Conservation (phyloP, 176 grass and related monocot genomes). For the Triticum aestivum region DNA sequence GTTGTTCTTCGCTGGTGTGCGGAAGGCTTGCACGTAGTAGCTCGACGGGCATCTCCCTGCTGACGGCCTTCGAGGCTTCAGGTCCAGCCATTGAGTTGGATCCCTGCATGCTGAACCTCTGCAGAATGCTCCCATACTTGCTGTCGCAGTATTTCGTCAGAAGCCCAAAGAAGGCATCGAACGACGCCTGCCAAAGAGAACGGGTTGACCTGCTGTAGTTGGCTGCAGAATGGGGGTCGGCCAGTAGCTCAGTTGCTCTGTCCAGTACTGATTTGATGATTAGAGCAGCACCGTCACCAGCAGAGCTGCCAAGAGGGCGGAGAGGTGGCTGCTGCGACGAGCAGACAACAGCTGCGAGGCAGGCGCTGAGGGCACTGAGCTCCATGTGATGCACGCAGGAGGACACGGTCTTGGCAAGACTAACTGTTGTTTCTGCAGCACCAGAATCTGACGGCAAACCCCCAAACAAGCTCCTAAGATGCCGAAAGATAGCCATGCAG, state of each 20-base stretch:
- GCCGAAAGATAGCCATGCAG: conserved; percentile 88
- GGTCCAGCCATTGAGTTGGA: conserved; percentile 38
- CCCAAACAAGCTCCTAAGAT: conserved; percentile 85
- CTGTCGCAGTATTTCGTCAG: conserved; percentile 81
- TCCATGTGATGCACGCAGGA: conserved; percentile 78
- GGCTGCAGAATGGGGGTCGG: conserved; percentile 65
- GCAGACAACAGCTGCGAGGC: conserved; percentile 91
- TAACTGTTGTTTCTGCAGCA: conserved; percentile 63
- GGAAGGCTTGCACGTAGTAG: conserved; percentile 83
- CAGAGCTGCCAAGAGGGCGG: conserved; percentile 73
- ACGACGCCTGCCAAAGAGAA: conserved; percentile 95
- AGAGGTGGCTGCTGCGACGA: conserved; percentile 87
- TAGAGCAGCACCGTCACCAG: conserved; percentile 85
- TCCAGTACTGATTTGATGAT: conserved; percentile 84
- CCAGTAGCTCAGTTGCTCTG: conserved; percentile 72
- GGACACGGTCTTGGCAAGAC: conserved; percentile 72
- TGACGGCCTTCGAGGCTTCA: conserved; percentile 67
- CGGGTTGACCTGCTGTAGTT: conserved; percentile 62
- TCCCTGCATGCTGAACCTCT: conserved; percentile 60
- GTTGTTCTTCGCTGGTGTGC: conserved; percentile 80
- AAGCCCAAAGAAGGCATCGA: conserved; percentile 90
- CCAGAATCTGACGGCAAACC: conserved; percentile 59
- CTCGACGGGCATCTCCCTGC: conserved; percentile 89
- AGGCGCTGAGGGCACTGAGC: conserved; percentile 78
- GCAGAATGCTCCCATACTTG: conserved; percentile 90